Percentiles rank a stretch among this genome's conserved stretches.
phyloP scores from a whole-genome alignment of 2,329 filamentous ascomycete species.

The Sporothrix sp. region DNA sequence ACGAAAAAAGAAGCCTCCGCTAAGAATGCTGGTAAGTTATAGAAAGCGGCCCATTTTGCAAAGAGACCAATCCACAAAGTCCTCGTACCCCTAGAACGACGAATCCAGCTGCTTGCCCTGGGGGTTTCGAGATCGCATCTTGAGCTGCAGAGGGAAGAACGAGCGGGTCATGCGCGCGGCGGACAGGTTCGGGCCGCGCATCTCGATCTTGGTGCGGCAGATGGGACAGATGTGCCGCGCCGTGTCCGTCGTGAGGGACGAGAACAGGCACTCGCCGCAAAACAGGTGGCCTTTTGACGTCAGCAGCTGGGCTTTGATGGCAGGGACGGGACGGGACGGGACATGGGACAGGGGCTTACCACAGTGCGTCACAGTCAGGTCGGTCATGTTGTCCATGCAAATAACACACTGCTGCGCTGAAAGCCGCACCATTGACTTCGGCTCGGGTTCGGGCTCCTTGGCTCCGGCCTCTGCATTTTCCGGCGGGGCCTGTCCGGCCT shows the following conservation, averaged over 20 bases:
- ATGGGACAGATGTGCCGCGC: conserved; percentile 50
- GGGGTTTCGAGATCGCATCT: conserved; percentile 48
- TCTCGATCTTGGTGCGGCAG: conserved; percentile 50
- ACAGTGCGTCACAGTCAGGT: conserved; percentile 55
- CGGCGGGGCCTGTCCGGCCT: not conserved
- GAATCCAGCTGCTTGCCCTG: conserved; percentile 37
- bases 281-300: conserved; percentile 49
- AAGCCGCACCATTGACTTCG: conserved; percentile 33
- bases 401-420: conserved; percentile 55
- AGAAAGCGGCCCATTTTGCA: too few species aligned
- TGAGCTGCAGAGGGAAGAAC: conserved; percentile 50
- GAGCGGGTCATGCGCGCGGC: conserved; percentile 37
- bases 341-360: conserved; percentile 36
- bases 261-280: conserved; percentile 52
- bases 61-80: not conserved
- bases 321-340: not conserved
- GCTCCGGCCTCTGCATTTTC: not conserved
- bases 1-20: too few species aligned
- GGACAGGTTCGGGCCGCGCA: conserved; percentile 22
- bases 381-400: conserved; percentile 53
- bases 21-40: too few species aligned
- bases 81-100: not conserved
- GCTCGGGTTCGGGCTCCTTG: not conserved
- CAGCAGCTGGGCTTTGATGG: not conserved
- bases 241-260: conserved; percentile 42